Evolutionary conservation across 345 rosid species (phyloP).

Genomic region (Brassica juncea): DNA sequence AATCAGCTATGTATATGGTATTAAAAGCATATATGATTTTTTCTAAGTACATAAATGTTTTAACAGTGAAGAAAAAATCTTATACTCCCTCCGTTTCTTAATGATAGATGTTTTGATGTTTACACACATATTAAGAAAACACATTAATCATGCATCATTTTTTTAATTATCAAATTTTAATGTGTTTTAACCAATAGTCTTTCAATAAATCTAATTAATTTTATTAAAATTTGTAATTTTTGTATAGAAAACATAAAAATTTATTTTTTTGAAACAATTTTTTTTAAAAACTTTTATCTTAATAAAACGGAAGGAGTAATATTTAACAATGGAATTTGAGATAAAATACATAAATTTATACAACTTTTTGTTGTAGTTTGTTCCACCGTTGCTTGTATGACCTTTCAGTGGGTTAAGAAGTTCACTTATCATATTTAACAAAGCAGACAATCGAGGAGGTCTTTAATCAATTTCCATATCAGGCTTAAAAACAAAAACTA

Average conservation of each 20-base stretch:
- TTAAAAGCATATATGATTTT: not conserved
- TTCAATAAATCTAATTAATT: too few relatives aligned
- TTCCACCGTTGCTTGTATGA: slow-evolving; percentile 26
- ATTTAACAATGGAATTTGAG: slow-evolving; percentile 25
- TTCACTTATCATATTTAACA: slow-evolving; percentile 37
- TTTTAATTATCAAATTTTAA: too few relatives aligned
- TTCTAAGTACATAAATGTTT: not conserved
- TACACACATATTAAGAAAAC: too few relatives aligned
- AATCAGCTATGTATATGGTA: not conserved
- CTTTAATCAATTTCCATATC: slow-evolving; percentile 36
- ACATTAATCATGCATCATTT: too few relatives aligned
- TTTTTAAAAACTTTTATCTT: too few relatives aligned
- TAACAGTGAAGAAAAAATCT: not conserved
- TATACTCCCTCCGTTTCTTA: too few relatives aligned
- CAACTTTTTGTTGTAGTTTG: slow-evolving; percentile 4
- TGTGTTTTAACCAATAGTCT: too few relatives aligned
- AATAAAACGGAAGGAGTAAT: not conserved
- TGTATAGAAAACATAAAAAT: too few relatives aligned
- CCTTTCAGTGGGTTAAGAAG: slow-evolving; percentile 36
- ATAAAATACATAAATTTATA: slow-evolving; percentile 20
- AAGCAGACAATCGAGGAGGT: slow-evolving; percentile 39
- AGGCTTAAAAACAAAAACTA: slow-evolving; percentile 35
- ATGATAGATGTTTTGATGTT: too few relatives aligned
- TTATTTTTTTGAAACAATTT: too few relatives aligned
- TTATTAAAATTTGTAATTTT: too few relatives aligned